These are phyloP conservation scores for Wallemia hederae DNA, from an alignment of 1,284 basidiomycete genomes.

Conservation along the genomic window DNA sequence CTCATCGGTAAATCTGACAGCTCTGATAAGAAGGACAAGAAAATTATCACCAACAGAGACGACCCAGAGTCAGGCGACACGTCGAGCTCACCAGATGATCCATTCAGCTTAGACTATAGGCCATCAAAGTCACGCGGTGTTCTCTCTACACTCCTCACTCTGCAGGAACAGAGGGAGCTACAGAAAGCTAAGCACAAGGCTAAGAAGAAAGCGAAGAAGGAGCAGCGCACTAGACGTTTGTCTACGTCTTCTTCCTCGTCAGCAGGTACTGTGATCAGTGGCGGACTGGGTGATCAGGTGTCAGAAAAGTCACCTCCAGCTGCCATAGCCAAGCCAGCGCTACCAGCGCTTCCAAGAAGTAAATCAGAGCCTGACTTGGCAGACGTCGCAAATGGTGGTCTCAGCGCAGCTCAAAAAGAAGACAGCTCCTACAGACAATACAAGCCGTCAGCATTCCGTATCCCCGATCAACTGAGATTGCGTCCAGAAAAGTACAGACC, in stretches of 20 bases:
- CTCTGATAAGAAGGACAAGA: not conserved
- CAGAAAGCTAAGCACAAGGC: not conserved
- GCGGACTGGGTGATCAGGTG: not conserved
- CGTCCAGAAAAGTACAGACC: constrained; percentile 18
- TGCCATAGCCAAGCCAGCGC: not conserved
- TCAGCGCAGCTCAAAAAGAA: constrained; percentile 9
- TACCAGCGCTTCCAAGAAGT: not conserved
- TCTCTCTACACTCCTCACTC: not conserved
- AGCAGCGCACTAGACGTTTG: constrained; percentile 3
- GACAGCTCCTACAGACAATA: constrained; percentile 7
- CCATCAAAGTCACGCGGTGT: not conserved
- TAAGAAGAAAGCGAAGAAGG: not conserved
- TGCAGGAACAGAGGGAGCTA: not conserved
- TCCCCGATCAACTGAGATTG: constrained; percentile 8
- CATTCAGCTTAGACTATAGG: not conserved
- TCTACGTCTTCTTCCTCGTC: not conserved
- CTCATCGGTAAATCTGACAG: not conserved
- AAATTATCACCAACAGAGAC: not conserved
- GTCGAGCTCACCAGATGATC: not conserved
- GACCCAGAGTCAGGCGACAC: not conserved
- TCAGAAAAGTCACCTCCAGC: not conserved
- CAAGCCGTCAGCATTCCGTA: not conserved
- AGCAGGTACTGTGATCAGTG: not conserved
- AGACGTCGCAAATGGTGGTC: constrained; percentile 6
- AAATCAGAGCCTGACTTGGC: not conserved